Evolutionary conservation across 441 rosid genomes (phyloP), one percentile per base, ranked within the genome.

Genomic region (Manihot esculenta): DNA sequence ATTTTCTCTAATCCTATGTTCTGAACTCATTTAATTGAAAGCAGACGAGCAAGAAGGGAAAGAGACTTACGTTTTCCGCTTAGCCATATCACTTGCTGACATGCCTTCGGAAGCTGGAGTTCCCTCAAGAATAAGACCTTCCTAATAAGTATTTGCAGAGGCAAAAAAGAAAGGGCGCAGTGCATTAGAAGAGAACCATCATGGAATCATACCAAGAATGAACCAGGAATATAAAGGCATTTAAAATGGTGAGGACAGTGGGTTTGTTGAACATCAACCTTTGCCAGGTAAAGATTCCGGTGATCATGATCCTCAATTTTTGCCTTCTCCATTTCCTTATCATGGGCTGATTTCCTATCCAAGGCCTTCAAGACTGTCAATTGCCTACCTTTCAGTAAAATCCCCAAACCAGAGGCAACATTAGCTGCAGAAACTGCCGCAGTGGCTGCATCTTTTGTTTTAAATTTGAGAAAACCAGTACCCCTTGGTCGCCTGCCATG

Each of bases 101-200:
- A 94, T 94, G 81, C 92, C 98, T 83, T 84, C 82, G 69, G 98
- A 87, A 77, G 99, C 94, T 60, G 91, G 88, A 73, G 94, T 87
- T 63, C 96, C 98, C 74, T 94, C 99, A 60, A 88, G 81, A 69
- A 94, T 85, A 77, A 82, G 81, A 63, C 98, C 99, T 85, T 94
- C 99, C 99, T 92, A 79, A 70, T 64, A 78, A 64, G 57, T 72
- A 70, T 59, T 68, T n/a, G 13, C 35, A 56, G 55, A 61, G 60
- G 68, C 38, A 21, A 47, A n/a, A 53, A 7, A 53, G 53, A 66
- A 59, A 45, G 45, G 62, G 62, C 71, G 71, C 62, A 49, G 15
- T 56, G 70, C 17, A 20, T 26, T 13, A 30, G 59, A 23, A 69
- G 26, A 26, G 62, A 47, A 15, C 8, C 67, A 57, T 38, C 61